phyloP scores from a whole-genome alignment of 1,284 basidiomycete species.

The Porodaedalea pini region DNA sequence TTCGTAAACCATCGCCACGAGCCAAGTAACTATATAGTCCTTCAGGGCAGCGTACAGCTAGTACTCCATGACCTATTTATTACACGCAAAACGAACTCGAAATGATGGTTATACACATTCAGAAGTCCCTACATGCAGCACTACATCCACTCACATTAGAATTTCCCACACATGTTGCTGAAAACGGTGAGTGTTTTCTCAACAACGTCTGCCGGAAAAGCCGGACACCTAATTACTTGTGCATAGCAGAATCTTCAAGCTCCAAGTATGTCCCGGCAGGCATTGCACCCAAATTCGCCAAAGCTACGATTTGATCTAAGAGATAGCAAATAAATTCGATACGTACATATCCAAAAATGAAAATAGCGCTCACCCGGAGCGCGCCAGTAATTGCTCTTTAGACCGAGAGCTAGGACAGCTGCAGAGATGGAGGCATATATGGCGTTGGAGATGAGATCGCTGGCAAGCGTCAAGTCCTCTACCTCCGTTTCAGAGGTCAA shows the following conservation, averaged over 20 bases:
- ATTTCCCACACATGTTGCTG: not conserved
- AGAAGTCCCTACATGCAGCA: too few species aligned
- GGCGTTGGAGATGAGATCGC: conserved; percentile 5
- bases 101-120: not conserved
- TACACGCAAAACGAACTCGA: too few species aligned
- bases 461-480: conserved; percentile 2
- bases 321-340: not conserved
- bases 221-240: not conserved
- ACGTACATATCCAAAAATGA: not conserved
- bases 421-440: conserved; percentile 1
- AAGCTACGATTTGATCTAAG: not conserved
- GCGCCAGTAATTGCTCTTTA: conserved; percentile 2
- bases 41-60: too few species aligned
- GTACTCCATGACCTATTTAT: too few species aligned
- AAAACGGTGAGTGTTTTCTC: not conserved
- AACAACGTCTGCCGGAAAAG: not conserved
- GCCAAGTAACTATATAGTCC: too few species aligned
- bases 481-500: not conserved
- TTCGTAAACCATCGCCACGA: too few species aligned
- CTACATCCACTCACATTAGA: too few species aligned
- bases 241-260: conserved; percentile 5
- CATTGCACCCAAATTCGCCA: conserved; percentile 2
- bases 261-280: conserved; percentile 6
- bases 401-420: conserved; percentile 4
- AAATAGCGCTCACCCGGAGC: conserved; percentile 1